A percentile compares a stretch with the other conserved stretches of the same genome.
Conservation (phyloP, 768 basidiomycete species). For the Hemileccinum rubropunctum region DNA sequence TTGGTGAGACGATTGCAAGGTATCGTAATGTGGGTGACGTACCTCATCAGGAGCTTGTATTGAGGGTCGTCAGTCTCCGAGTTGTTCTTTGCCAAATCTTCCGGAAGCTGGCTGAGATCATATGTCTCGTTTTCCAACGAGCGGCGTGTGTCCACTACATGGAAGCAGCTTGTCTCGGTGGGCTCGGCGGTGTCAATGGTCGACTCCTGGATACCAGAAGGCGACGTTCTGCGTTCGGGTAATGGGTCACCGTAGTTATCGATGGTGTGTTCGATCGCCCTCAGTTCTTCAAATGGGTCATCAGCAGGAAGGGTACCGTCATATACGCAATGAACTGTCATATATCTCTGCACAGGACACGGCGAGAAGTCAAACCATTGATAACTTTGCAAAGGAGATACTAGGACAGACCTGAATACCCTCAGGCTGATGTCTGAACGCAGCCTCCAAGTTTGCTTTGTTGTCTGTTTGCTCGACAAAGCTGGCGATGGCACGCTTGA, state of each 20-base stretch:
- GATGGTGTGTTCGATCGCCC: neutral
- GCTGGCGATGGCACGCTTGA: conserved; percentile 2
- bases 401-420: conserved; percentile 2
- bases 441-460: conserved; percentile 10
- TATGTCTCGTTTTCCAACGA: neutral
- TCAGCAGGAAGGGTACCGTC: neutral
- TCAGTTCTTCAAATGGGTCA: neutral
- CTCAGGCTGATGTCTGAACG: conserved; percentile 1
- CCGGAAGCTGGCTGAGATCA: neutral
- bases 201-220: neutral
- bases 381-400: neutral
- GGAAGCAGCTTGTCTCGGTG: neutral
- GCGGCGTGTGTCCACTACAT: neutral
- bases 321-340: conserved; percentile 8
- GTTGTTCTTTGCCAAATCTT: neutral
- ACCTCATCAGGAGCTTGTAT: conserved; percentile 1
- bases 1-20: neutral
- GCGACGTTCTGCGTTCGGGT: neutral
- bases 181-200: neutral
- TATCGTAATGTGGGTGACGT: neutral
- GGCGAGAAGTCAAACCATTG: neutral
- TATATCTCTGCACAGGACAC: neutral
- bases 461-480: conserved; percentile 3
- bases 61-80: neutral
- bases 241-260: neutral